Percentiles rank a stretch among this genome's conserved stretches.
Evolutionary conservation across 805 yeast species (phyloP).

Genomic region (Kazachstania africana): DNA sequence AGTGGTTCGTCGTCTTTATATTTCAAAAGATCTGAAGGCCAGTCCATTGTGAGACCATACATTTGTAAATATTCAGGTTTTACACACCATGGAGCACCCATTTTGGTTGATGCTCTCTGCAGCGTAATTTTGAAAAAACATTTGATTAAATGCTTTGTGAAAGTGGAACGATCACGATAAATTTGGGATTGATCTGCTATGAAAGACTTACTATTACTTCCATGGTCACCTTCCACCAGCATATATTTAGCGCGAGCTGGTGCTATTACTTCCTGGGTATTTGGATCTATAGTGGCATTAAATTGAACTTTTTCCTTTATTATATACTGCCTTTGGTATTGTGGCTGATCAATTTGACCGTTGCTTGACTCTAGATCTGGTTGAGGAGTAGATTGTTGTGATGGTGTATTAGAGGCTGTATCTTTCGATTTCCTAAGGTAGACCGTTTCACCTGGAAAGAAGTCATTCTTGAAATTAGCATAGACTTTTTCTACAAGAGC

Average conservation of each 20-base stretch:
- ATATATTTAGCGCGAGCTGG: slow-evolving; percentile 60
- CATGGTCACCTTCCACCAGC: slow-evolving; percentile 37
- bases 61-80: slow-evolving; percentile 45
- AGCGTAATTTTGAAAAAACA: slow-evolving; percentile 67
- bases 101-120: slow-evolving; percentile 63
- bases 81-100: slow-evolving; percentile 95
- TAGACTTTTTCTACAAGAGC: slow-evolving; percentile 81
- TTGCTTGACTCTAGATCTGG: slow-evolving; percentile 3
- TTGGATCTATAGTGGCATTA: slow-evolving; percentile 32
- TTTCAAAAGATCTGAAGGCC: slow-evolving; percentile 24
- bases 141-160: slow-evolving; percentile 82
- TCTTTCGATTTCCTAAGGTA: slow-evolving; percentile 32
- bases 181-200: slow-evolving; percentile 66
- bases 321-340: slow-evolving; percentile 31
- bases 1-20: slow-evolving; percentile 23
- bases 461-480: slow-evolving; percentile 62
- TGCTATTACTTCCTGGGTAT: slow-evolving; percentile 26
- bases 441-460: slow-evolving; percentile 84
- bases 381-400: slow-evolving; percentile 14
- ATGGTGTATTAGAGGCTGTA: slow-evolving; percentile 4
- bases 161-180: slow-evolving; percentile 70
- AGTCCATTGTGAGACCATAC: slow-evolving; percentile 24
- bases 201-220: slow-evolving; percentile 38
- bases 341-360: slow-evolving; percentile 5
- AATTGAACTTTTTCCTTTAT: slow-evolving; percentile 80